Evolutionary conservation across 176 grass and related monocot genomes (phyloP), one percentile per base, ranked within the genome.

Genomic region (Chrysopogon serrulatus): DNA sequence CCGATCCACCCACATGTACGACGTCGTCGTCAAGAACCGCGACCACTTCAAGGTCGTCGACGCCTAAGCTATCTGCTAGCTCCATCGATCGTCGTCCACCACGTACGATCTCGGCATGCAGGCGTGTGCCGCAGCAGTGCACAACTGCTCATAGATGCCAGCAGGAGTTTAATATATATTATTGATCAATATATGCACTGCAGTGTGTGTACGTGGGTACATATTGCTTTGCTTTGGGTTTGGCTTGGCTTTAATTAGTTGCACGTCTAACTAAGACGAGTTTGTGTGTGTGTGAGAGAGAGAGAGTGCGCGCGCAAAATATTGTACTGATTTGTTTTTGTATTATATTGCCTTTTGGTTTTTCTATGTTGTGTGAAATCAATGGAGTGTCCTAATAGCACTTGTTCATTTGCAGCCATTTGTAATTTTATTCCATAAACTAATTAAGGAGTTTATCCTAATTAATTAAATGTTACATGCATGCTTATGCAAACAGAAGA

Each of bases 1-100:
- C 65, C 90, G 90, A 42, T 97, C 94, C 91, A 94, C 92, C 74
- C 91, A 97, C 78, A 97, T 97, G 94, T 97, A 91, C 32, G 94
- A 97, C 74, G 74, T 97, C 40, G 94, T 97, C 78, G 62, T 97
- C 88, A 97, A 97, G 87, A 97, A 97, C 84, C 87, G 94, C 32
- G 91, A 90, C 39, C 87, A 88, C 18, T 97, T 97, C 94, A 91
- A 84, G 78, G 94, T 97, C 81, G 68, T 97, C 73, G 94, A 97
- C 75, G 69, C 77, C 67, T 86, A 92, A n/a, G 53, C n/a, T n/a
- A n/a, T n/a, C n/a, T n/a, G n/a, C n/a, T n/a, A n/a, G n/a, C 47
- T 18, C 21, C 53, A n/a, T n/a, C n/a, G n/a, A n/a, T n/a, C 53
- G 53, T 23, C 53, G 15, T 19, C 21, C 0, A 47, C 42, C 2